Conservation (phyloP, 257 asterid species). For the Solanum etuberosum region DNA sequence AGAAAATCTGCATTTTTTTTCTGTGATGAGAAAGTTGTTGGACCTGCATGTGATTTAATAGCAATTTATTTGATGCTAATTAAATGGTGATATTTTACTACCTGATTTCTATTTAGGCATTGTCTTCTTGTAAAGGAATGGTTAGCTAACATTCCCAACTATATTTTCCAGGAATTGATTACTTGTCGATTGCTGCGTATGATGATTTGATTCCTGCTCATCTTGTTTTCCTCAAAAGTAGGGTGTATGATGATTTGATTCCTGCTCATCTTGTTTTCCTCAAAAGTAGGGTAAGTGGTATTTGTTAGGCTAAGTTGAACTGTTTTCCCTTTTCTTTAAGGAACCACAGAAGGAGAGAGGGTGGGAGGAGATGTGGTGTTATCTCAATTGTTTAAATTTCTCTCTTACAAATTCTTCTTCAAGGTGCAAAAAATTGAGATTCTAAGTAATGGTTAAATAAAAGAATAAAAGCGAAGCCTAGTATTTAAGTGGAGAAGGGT, state of each 20-base stretch:
- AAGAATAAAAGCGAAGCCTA: no score
- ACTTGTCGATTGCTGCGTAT: conserved; percentile 85
- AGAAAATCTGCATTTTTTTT: background rate
- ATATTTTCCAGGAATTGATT: conserved; percentile 58
- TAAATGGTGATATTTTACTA: background rate
- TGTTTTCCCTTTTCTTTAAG: background rate
- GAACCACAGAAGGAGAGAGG: background rate
- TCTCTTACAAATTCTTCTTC: background rate
- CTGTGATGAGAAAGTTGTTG: background rate
- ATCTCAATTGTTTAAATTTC: background rate
- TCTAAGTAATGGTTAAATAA: no score
- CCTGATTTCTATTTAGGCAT: background rate
- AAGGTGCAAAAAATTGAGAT: background rate
- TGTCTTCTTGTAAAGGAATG: background rate
- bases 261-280: conserved; percentile 84
- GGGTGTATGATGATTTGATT: conserved; percentile 58
- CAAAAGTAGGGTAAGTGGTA: conserved; percentile 46
- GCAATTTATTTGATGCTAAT: background rate
- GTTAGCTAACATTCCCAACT: background rate
- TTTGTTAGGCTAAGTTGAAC: background rate
- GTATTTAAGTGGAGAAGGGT: no score
- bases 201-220: conserved; percentile 66
- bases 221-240: conserved; percentile 63
- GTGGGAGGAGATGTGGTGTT: background rate
- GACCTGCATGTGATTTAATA: background rate